Base-by-base conservation (phyloP, 306 rosid species). In the Lathyrus oleraceus region DNA sequence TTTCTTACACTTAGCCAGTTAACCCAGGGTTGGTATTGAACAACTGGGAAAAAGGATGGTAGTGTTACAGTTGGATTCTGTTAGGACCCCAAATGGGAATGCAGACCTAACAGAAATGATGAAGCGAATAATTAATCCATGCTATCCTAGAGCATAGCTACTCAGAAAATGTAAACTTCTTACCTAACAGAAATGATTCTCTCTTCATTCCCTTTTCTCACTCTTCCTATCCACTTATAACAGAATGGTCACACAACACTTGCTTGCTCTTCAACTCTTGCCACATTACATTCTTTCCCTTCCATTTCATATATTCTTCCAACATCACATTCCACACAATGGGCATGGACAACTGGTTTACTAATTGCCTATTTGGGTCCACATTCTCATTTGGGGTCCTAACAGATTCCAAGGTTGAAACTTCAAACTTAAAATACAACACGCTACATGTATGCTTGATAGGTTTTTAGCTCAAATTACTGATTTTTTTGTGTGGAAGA, bases 31-130 rank as follows among this genome's bases (percentile, higher is more conserved):
- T 72, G 62, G 67, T 23, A 45, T 45, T 17, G 60, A 17, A 44
- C 38, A 42, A 8, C 8, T 45, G 39, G 49, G 39, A 30, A 60
- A 61, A 44, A 49, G n/a, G 4, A 47, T 27, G 44, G 20, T 17
- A 52, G 8, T 38, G 70, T 76, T 59, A 38, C 5, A 10, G 60
- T 27, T 69, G 49, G 25, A 61, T 61, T 58, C 27, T 32, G 38
- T 32, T 32, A 32, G 38, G 38, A 32, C 9, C 38, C 38, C 38
- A 32, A 32, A 6, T 32, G 38, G 6, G 38, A 32, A 32, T 32
- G 38, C 38, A 1, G 9, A 10, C 10, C 39, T 35, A 35, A 6
- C 39, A 5, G 39, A 35, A 35, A 35, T 35, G 39, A 35, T 35
- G 39, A 35, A 40, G 45, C n/a, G 14, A 40, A 40, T 10, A 40